Base-by-base conservation (phyloP, 1,284 basidiomycete genomes). In the Salmacisia buchloeana region DNA sequence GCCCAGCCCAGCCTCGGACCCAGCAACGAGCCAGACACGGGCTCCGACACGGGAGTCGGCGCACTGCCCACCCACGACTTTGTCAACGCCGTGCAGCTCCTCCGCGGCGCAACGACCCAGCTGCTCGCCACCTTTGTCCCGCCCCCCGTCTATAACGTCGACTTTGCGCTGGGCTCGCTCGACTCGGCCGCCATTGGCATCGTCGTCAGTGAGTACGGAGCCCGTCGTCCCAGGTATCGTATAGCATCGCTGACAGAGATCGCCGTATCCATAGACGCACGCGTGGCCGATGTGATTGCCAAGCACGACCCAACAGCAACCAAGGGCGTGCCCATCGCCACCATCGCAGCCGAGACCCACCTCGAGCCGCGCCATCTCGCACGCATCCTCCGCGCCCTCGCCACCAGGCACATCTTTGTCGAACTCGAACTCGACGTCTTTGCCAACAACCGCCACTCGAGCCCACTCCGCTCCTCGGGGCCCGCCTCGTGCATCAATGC, bases 321-420 rank as follows among this genome's bases (percentile, higher is more conserved):
- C 15, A 54, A 54, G 21, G 49, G 49, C 27, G 49, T 54, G 25
- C 49, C 49, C 27, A 33, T 54, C 49, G 4, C 27, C 27, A 29
- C 27, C 27, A 54, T 54, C 29, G 49, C 49, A n/a, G 0, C 23
- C 10, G 49, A 31, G 34, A n/a, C 49, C 27, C 18, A 29, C 18
- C 25, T 59, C 29, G 58, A 59, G 36, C 38, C 36, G 4, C 58
- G 58, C 23, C 34, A 59, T 7, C 41, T 59, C 9, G 58, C 58
- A 0, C 58, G 58, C 18, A 31, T 59, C 38, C 38, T 59, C 38
- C 36, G 58, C 25, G 31, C 15, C 38, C 38, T 59, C n/a, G 58
- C 58, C 41, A 41, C 38, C 21, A 21, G 31, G 7, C 58, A 59
- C 41, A 27, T 59, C 34, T 39, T 59, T 18, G 36, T 39, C 58